phyloP scores from a whole-genome alignment of 2,329 filamentous ascomycete genomes.

The Fusarium sp. region DNA sequence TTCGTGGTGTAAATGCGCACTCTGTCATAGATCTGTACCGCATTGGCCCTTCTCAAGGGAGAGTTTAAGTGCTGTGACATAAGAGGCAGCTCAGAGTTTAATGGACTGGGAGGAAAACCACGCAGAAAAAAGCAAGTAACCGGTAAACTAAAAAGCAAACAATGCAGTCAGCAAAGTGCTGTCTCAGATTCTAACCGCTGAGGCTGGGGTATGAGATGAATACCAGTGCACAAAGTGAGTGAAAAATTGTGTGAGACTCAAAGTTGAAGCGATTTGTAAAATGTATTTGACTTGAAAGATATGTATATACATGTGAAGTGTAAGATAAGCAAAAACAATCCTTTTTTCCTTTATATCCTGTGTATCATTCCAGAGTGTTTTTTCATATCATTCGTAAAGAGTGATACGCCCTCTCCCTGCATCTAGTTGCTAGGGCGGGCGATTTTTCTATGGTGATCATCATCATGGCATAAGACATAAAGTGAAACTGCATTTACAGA shows the following conservation, averaged over 20 bases:
- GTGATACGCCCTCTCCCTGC: constrained; percentile 27
- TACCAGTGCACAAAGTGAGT: not conserved
- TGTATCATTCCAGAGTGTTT: constrained; percentile 32
- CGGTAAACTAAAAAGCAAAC: not conserved
- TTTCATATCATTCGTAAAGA: constrained; percentile 42
- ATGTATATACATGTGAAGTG: constrained; percentile 39
- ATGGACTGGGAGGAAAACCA: not conserved
- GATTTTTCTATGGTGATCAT: constrained; percentile 42
- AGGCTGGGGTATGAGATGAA: not conserved
- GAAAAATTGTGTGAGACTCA: not conserved
- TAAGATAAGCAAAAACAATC: constrained; percentile 22
- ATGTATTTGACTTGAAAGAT: constrained; percentile 18
- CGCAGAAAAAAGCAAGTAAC: not conserved
- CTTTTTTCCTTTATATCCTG: constrained; percentile 37
- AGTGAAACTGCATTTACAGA: constrained; percentile 17
- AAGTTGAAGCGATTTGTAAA: not conserved
- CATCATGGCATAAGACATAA: constrained; percentile 27
- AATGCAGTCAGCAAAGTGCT: not conserved
- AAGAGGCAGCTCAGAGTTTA: not conserved
- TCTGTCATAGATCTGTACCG: constrained; percentile 19
- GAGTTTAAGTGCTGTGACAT: constrained; percentile 18
- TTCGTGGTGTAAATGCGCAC: not conserved
- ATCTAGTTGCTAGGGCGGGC: constrained; percentile 29
- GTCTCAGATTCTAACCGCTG: not conserved
- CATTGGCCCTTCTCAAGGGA: not conserved